phyloP scores from a whole-genome alignment of 768 basidiomycete species.

The Suillus weaverae region DNA sequence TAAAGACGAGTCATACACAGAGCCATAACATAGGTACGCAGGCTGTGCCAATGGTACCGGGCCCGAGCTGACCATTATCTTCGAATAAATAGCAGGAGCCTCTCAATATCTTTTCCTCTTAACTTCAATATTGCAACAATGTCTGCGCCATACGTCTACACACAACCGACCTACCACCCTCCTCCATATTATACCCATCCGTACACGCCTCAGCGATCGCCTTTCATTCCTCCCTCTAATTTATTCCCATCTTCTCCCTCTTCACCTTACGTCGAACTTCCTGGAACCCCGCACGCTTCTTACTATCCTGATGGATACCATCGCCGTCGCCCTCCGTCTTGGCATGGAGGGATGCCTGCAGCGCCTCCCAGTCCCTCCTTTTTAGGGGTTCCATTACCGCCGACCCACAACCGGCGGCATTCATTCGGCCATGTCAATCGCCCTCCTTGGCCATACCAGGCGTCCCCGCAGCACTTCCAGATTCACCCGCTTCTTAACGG shows the following conservation, averaged over 20 bases:
- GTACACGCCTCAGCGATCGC: slow-evolving; percentile 37
- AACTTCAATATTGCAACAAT: slow-evolving; percentile 19
- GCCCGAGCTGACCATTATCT: not conserved
- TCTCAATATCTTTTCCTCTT: not conserved
- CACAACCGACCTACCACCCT: slow-evolving; percentile 36
- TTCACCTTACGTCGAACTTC: slow-evolving; percentile 25
- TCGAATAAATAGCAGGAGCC: not conserved
- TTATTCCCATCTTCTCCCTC: slow-evolving; percentile 41
- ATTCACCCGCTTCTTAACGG: slow-evolving; percentile 45
- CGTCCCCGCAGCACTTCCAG: slow-evolving; percentile 27
- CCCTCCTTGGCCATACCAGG: slow-evolving; percentile 22
- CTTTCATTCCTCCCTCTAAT: slow-evolving; percentile 43
- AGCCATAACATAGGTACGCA: not conserved
- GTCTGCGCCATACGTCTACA: slow-evolving; percentile 46
- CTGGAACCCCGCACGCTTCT: slow-evolving; percentile 30
- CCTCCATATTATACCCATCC: slow-evolving; percentile 36
- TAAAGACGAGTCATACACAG: not conserved
- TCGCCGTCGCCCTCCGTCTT: slow-evolving; percentile 43
- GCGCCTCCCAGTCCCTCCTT: slow-evolving; percentile 23
- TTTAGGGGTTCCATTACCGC: slow-evolving; percentile 17
- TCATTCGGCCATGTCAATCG: slow-evolving; percentile 29
- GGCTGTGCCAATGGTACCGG: not conserved
- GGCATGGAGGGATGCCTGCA: slow-evolving; percentile 36
- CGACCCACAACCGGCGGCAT: slow-evolving; percentile 20
- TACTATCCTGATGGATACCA: slow-evolving; percentile 21